A percentile compares a stretch with the other conserved stretches of the same genome.
These are phyloP conservation scores for Ophiocordyceps polyrhachis-furcata DNA, from an alignment of 2,329 filamentous ascomycete genomes.

Conservation along the genomic window DNA sequence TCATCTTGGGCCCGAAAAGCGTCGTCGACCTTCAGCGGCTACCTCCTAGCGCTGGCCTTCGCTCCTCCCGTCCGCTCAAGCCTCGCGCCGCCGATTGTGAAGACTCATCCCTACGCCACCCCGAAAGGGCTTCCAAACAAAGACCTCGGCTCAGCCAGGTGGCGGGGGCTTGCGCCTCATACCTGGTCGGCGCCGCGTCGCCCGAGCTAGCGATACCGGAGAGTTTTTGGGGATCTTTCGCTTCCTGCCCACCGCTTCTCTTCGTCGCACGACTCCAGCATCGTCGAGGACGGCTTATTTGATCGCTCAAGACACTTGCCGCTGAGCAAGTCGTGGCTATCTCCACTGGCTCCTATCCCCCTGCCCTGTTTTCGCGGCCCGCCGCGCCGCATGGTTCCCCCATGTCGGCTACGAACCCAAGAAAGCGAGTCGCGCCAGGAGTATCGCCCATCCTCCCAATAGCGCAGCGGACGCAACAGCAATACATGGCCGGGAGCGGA, in stretches of 20 bases:
- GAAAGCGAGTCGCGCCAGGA: conserved; percentile 61
- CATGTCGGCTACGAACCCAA: conserved; percentile 32
- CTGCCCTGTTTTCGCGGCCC: not conserved
- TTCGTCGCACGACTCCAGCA: not conserved
- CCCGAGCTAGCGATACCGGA: not conserved
- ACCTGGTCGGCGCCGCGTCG: not conserved
- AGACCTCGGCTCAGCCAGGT: not conserved
- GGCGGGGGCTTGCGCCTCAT: not conserved
- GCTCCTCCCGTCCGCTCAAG: not conserved
- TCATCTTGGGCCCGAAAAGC: not conserved
- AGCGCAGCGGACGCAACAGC: conserved; percentile 26
- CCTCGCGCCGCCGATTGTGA: not conserved
- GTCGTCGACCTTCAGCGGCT: not conserved
- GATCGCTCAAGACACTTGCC: not conserved
- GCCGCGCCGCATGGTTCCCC: conserved; percentile 1
- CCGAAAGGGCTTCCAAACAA: not conserved
- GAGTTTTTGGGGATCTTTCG: not conserved
- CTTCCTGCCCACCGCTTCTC: not conserved
- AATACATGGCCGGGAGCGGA: conserved; percentile 25
- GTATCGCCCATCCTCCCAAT: conserved; percentile 37
- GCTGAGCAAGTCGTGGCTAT: not conserved
- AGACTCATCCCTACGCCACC: not conserved
- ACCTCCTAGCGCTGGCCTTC: not conserved
- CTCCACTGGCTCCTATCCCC: not conserved
- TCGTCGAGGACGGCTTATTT: not conserved